These are phyloP conservation scores for Vitis cinerea DNA, from an alignment of 164 flowering plant genomes.

Conservation along the genomic window DNA sequence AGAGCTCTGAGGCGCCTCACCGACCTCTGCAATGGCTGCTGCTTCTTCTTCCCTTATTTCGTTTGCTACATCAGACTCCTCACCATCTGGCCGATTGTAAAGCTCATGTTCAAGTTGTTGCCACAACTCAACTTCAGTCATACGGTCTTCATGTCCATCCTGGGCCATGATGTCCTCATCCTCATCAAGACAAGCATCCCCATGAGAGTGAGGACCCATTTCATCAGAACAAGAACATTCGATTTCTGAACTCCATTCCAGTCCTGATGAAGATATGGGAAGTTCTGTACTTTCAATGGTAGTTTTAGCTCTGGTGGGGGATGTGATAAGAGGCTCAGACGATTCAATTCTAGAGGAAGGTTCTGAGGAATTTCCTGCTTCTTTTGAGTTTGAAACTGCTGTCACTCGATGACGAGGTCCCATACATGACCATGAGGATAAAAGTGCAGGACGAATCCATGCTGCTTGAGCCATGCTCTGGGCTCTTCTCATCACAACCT, in stretches of 20 bases:
- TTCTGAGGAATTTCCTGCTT: slow-evolving; percentile 25
- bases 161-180: slow-evolving; percentile 42
- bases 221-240: slow-evolving; percentile 37
- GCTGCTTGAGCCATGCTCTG: slow-evolving; percentile 92
- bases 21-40: slow-evolving; percentile 65
- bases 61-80: slow-evolving; percentile 43
- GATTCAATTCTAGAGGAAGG: slow-evolving; percentile 28
- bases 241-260: slow-evolving; percentile 47
- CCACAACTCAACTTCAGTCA: slow-evolving; percentile 93
- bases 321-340: slow-evolving; percentile 44
- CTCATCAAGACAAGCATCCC: slow-evolving; percentile 28
- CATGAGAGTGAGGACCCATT: slow-evolving; percentile 12
- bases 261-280: slow-evolving; percentile 42
- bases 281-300: slow-evolving; percentile 28
- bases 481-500: slow-evolving; percentile 96
- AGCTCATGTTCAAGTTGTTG: slow-evolving; percentile 86
- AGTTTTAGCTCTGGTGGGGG: slow-evolving; percentile 23
- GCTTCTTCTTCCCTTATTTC: slow-evolving; percentile 82
- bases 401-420: slow-evolving; percentile 75
- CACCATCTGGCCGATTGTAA: slow-evolving; percentile 34
- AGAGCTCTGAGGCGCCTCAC: slow-evolving; percentile 42
- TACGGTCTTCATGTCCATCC: slow-evolving; percentile 45
- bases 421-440: slow-evolving; percentile 94
- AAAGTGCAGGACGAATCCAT: slow-evolving; percentile 65
- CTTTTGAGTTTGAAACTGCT: slow-evolving; percentile 28